Base-by-base conservation (phyloP, 306 rosid genomes). In the Fragaria nilgerrensis region DNA sequence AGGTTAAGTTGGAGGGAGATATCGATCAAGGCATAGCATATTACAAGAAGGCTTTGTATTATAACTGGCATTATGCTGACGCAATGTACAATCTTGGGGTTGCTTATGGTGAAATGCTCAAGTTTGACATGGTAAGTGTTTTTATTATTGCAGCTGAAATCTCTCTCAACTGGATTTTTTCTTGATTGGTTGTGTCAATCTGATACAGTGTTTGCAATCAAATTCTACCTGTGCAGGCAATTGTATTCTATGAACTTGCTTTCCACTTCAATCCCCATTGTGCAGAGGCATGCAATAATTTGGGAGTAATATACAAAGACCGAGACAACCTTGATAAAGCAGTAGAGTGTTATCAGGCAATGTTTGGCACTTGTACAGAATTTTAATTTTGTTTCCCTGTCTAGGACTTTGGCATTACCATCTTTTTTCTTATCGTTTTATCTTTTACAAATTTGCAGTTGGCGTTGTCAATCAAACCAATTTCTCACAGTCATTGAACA, bases 31-130 rank as follows among this genome's bases (percentile, higher is more conserved):
- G 99, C 67, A 92, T 96, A 78, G 89, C 92, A 37, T 89, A 85
- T 80, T 96, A 96, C 78, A 96, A 96, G 85, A 96, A 89, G 87
- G 99, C 99, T 62, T 71, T 96, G 87, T 92, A 78, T 87, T 92
- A 91, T 82, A 96, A 96, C 75, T 96, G 98, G 98, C 99, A 92
- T 73, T 96, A 96, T 80, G 99, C 99, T 72, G 99, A 96, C 86
- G 99, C 99, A 73, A 92, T 96, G 99, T 96, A 96, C 84, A 96
- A 96, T 89, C 97, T 96, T 20, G 99, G 98, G 78, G 99, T 96
- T 80, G 99, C 99, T 55, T 96, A 96, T 81, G 99, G 99, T 74
- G 99, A 96, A 87, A 96, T 92, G 97, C 98, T 96, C 19, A 91
- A 90, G 88, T 96, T 92, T 82, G 99, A 96, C 79, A 91, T 87